Base-by-base conservation (phyloP, 345 rosid genomes). In the Iberis pinnata region DNA sequence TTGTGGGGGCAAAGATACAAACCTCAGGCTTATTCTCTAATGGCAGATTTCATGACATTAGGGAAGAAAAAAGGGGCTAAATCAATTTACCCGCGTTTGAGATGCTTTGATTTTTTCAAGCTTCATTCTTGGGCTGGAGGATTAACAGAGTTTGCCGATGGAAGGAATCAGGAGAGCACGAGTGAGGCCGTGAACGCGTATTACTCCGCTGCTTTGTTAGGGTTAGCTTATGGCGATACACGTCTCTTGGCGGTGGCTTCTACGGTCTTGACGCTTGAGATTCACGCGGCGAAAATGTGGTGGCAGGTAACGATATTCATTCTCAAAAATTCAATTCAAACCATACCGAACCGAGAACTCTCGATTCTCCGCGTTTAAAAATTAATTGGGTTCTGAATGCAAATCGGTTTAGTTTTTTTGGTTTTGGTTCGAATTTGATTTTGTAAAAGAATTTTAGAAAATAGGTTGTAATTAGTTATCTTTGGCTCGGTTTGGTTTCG, bases 121-220 rank as follows among this genome's bases (percentile, higher is more conserved):
- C 68, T 92, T 57, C 98, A 92, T 64, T 92, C 98, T 18, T 92
- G 96, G 96, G 98, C 96, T 9, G 86, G 93, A 37, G 96, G 98
- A 36, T 64, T 92, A 59, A 88, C 88, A 5, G 96, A 85, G 73
- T 88, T 84, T 16, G 82, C 83, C 0, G 96, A 92, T 58, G 96
- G 98, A 25, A 58, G 98, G 70, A 81, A 88, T 50, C 93, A 92
- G 35, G 95, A 88, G 71, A 92, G 88, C 70, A 82, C 98, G 1
- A 83, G 96, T 12, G 98, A 92, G 65, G 96, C 98, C 2, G 81
- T 92, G 48, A 88, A 85, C 25, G 96, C 80, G 0, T 92, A 92
- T 71, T 92, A 92, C 60, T 83, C 96, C 0, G 89, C 96, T 0
- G 89, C 98, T 39, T 75, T 92, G 52, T 73, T 92, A 73, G 96